phyloP scores from a whole-genome alignment of 2,329 filamentous ascomycete species.

The Xylariaceae sp. region DNA sequence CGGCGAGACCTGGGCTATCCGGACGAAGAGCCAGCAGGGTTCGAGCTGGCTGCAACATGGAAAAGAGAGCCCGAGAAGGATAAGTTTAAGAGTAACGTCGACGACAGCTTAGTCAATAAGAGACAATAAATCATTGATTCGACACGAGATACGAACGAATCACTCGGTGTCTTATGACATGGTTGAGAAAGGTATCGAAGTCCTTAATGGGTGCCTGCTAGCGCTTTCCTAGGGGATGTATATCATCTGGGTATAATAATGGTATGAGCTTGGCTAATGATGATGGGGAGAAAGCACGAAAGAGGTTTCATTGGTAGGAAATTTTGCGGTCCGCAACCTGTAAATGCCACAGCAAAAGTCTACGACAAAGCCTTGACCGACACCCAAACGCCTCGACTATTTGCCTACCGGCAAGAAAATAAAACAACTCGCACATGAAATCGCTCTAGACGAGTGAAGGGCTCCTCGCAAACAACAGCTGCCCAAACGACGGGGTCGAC shows the following conservation, averaged over 20 bases:
- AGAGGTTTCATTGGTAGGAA: constrained; percentile 3
- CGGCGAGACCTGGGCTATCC: constrained; percentile 66
- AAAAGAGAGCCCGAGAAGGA: constrained; percentile 47
- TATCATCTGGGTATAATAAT: not conserved
- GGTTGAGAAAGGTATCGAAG: not conserved
- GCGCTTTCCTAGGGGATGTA: not conserved
- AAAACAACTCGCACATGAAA: constrained; percentile 1
- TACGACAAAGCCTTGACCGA: constrained; percentile 9
- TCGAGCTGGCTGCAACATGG: constrained; percentile 79
- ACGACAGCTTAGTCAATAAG: constrained; percentile 46
- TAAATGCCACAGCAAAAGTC: constrained; percentile 17
- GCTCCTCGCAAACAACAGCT: not conserved
- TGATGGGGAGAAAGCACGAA: not conserved
- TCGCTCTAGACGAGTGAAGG: constrained; percentile 2
- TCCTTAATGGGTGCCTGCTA: not conserved
- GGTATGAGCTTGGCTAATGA: not conserved
- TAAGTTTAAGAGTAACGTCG: constrained; percentile 51
- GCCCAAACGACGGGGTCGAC: not conserved
- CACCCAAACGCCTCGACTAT: constrained; percentile 15
- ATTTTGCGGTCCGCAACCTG: constrained; percentile 8
- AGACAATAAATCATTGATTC: constrained; percentile 22
- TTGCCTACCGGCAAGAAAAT: constrained; percentile 3
- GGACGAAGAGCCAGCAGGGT: constrained; percentile 63
- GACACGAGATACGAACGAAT: not conserved
- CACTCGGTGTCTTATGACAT: not conserved